Conservation (phyloP, 2,329 filamentous ascomycete species). For the Claviceps sp. region DNA sequence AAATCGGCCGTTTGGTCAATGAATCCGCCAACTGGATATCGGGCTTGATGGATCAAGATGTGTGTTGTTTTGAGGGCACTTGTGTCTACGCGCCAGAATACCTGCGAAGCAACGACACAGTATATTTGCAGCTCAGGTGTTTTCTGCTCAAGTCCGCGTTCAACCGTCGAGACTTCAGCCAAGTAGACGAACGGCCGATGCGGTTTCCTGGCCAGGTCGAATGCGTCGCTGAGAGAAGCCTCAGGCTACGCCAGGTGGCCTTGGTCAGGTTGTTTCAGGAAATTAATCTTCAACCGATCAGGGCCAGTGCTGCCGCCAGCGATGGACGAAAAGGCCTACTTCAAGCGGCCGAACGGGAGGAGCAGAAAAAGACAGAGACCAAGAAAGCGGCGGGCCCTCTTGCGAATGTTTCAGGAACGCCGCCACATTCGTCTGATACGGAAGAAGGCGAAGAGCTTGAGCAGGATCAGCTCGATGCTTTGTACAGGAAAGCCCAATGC, state of each 20-base stretch:
- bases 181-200: slow-evolving; percentile 55
- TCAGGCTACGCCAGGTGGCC: slow-evolving; percentile 74
- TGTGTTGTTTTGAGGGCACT: slow-evolving; percentile 75
- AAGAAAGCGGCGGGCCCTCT: slow-evolving; percentile 18
- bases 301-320: slow-evolving; percentile 60
- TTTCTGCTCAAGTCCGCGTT: slow-evolving; percentile 67
- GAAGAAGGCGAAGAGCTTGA: slow-evolving; percentile 88
- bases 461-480: slow-evolving; percentile 82
- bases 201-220: slow-evolving; percentile 76
- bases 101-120: slow-evolving; percentile 78
- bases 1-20: slow-evolving; percentile 76
- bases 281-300: slow-evolving; percentile 66
- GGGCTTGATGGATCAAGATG: slow-evolving; percentile 74
- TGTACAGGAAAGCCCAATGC: slow-evolving; percentile 92
- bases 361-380: slow-evolving; percentile 53
- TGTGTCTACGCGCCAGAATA: slow-evolving; percentile 84
- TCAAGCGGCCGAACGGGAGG: slow-evolving; percentile 75
- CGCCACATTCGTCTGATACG: slow-evolving; percentile 47
- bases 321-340: slow-evolving; percentile 76
- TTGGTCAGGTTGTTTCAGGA: slow-evolving; percentile 83
- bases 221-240: slow-evolving; percentile 67
- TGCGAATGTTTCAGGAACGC: slow-evolving; percentile 28
- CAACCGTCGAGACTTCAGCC: slow-evolving; percentile 42
- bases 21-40: slow-evolving; percentile 88
- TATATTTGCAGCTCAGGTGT: slow-evolving; percentile 79